Percentiles rank a stretch among this genome's conserved stretches.
These are phyloP conservation scores for Amphichorda felina DNA, from an alignment of 2,329 filamentous ascomycete species.

Conservation along the genomic window DNA sequence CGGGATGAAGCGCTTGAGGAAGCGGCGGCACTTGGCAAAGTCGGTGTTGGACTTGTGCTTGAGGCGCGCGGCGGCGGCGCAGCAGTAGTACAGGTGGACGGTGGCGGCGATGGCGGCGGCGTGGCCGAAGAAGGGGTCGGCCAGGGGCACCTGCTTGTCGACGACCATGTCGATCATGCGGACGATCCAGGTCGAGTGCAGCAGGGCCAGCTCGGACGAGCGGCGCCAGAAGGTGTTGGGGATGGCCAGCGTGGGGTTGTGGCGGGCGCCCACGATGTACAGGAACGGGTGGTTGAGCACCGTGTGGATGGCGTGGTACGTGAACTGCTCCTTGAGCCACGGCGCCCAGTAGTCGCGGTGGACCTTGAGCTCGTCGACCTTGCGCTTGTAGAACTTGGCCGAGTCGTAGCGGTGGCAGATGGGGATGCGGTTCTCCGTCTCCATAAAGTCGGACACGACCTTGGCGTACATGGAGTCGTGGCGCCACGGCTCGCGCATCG, in stretches of 20 bases:
- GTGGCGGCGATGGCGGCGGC: conserved; percentile 38
- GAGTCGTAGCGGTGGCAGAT: conserved; percentile 40
- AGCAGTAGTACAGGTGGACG: conserved; percentile 41
- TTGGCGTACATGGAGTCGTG: conserved; percentile 38
- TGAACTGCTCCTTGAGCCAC: conserved; percentile 41
- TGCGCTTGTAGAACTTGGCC: conserved; percentile 38
- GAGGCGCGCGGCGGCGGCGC: conserved; percentile 31
- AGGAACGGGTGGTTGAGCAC: conserved; percentile 41
- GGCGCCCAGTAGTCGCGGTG: conserved; percentile 37
- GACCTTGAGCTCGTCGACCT: conserved; percentile 28
- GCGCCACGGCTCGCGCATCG: conserved; percentile 36
- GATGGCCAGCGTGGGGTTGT: conserved; percentile 37
- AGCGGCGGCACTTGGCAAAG: conserved; percentile 36
- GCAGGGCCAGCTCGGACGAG: conserved; percentile 35
- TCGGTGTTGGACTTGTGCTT: conserved; percentile 40
- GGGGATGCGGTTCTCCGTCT: conserved; percentile 33
- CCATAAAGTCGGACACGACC: conserved; percentile 37
- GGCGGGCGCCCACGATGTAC: conserved; percentile 37
- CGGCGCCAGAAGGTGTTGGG: conserved; percentile 42
- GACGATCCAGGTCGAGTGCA: conserved; percentile 41
- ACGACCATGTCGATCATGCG: conserved; percentile 41
- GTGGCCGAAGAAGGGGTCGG: conserved; percentile 39
- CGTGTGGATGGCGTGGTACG: conserved; percentile 37
- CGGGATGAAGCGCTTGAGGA: conserved; percentile 33
- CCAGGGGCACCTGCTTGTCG: conserved; percentile 33